Conservation (phyloP, 495 filamentous ascomycete species). For the Aspergillus saccharolyticus region DNA sequence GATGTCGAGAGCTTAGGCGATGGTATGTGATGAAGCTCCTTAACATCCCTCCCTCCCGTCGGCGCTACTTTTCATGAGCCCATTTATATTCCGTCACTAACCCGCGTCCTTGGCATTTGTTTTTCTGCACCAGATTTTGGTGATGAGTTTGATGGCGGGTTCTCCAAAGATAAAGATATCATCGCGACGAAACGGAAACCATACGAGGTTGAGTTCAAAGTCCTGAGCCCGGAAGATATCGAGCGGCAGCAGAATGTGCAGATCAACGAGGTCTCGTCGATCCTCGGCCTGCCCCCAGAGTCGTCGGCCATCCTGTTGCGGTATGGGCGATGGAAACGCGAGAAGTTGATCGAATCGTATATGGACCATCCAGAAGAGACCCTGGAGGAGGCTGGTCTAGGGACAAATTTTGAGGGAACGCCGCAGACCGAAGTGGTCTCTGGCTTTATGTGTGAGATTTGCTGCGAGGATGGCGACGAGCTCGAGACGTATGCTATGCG, state of each 20-base stretch:
- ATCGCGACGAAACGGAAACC: conserved; percentile 62
- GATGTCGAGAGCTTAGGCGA: conserved; percentile 75
- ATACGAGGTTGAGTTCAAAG: conserved; percentile 81
- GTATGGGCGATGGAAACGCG: conserved; percentile 90
- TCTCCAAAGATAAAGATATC: conserved; percentile 71
- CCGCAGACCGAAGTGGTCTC: conserved; percentile 64
- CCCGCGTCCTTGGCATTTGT: no score
- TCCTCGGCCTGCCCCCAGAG: conserved; percentile 81
- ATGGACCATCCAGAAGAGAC: conserved; percentile 78
- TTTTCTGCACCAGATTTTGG: conserved; percentile 56
- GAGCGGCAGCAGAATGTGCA: conserved; percentile 76
- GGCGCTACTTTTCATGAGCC: conserved; percentile 5
- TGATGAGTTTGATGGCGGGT: conserved; percentile 71
- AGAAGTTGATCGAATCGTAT: conserved; percentile 87
- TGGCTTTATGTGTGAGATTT: conserved; percentile 90
- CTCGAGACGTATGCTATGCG: conserved; percentile 92
- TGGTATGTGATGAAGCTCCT: conserved; percentile 49
- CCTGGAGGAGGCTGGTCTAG: conserved; percentile 81
- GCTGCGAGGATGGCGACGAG: conserved; percentile 79
- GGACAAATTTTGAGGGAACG: conserved; percentile 53
- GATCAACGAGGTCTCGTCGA: conserved; percentile 80
- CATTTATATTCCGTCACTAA: background rate
- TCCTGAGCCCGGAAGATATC: conserved; percentile 74
- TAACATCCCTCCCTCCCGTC: background rate
- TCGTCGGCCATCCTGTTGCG: conserved; percentile 83